Evolutionary conservation across 768 basidiomycete genomes (phyloP).

Genomic region (Boletus sp.): DNA sequence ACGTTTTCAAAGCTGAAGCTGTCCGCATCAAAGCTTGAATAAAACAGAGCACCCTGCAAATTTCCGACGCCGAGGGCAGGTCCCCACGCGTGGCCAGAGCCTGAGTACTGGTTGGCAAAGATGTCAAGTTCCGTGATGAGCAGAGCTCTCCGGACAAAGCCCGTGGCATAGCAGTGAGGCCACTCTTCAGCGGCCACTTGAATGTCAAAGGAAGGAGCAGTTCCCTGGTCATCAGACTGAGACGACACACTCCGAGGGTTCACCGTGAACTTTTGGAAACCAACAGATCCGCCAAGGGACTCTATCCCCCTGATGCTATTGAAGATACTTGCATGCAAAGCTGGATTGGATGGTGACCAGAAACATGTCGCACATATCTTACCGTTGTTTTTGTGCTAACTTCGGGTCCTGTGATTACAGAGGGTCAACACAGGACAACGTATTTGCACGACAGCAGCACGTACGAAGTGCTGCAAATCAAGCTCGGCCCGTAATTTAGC

Average conservation of each 20-base stretch:
- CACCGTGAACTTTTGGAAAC: not conserved
- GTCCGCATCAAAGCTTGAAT: not conserved
- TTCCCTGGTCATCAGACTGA: not conserved
- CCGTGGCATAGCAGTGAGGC: not conserved
- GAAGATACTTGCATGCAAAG: not conserved
- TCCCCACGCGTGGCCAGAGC: not conserved
- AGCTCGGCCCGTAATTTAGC: not conserved
- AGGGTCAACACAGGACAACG: not conserved
- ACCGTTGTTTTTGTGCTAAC: not conserved
- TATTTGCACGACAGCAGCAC: not conserved
- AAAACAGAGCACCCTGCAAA: not conserved
- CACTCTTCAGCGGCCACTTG: not conserved
- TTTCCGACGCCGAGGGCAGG: not conserved
- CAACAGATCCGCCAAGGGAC: constrained; percentile 1
- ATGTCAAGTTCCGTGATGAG: not conserved
- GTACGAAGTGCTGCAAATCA: not conserved
- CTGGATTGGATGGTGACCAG: not conserved
- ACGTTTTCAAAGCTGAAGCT: not conserved
- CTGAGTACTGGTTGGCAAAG: not conserved
- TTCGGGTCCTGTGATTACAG: not conserved
- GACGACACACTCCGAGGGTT: not conserved
- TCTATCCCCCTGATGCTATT: not conserved
- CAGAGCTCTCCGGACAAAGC: not conserved
- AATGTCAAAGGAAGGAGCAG: not conserved
- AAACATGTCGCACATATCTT: not conserved